Conservation (phyloP, 805 yeast genomes). For the Wickerhamiella azymoides region DNA sequence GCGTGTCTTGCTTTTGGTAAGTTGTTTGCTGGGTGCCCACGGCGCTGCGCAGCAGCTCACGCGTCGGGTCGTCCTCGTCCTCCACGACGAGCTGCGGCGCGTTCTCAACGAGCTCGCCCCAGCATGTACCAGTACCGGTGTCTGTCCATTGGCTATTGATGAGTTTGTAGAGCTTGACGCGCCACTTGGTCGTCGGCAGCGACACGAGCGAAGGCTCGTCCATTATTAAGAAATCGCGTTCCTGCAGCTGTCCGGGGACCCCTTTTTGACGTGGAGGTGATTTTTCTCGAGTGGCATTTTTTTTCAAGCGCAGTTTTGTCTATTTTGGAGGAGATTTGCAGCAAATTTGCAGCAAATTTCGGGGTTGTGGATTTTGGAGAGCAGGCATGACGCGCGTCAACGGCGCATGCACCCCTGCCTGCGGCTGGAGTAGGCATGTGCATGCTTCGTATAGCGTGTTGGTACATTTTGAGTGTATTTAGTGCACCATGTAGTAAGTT, state of each 20-base stretch:
- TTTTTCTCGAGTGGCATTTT: not conserved
- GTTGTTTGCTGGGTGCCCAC: conserved; percentile 58
- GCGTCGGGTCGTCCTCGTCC: conserved; percentile 49
- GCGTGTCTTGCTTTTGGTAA: conserved; percentile 85
- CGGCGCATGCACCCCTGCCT: no score
- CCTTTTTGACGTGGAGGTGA: not conserved
- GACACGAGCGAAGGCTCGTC: conserved; percentile 8
- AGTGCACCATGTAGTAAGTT: no score
- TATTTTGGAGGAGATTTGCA: no score
- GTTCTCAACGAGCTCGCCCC: conserved; percentile 42
- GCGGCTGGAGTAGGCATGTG: no score
- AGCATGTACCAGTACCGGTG: conserved; percentile 82
- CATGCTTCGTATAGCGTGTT: no score
- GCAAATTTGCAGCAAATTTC: no score
- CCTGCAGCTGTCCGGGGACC: not conserved
- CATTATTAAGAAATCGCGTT: conserved; percentile 1
- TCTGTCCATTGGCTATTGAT: conserved; percentile 73
- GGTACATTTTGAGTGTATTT: no score
- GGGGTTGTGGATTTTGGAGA: no score
- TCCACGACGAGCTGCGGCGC: conserved; percentile 50
- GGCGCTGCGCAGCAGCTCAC: conserved; percentile 46
- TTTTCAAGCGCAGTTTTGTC: not conserved
- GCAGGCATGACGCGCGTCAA: no score
- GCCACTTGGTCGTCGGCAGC: conserved; percentile 37
- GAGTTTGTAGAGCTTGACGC: conserved; percentile 84